Evolutionary conservation across 768 basidiomycete species (phyloP).

Genomic region (Psilocybe sp.): DNA sequence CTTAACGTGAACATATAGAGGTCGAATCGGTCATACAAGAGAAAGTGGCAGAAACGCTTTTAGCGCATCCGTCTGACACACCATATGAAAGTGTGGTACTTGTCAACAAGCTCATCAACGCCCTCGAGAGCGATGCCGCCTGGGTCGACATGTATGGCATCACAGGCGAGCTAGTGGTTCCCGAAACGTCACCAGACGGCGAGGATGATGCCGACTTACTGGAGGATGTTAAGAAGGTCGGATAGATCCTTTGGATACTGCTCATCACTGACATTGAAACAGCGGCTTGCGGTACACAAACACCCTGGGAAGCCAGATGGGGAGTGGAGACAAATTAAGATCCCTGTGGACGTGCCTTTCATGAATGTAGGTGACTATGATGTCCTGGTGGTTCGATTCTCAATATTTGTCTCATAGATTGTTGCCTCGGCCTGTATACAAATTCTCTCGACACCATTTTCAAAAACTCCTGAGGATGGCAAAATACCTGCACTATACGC

Average conservation of each 20-base stretch:
- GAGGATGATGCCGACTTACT: slow-evolving; percentile 28
- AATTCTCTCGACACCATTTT: slow-evolving; percentile 44
- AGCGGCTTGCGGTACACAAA: slow-evolving; percentile 44
- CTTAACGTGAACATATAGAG: slow-evolving; percentile 40
- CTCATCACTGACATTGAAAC: not conserved
- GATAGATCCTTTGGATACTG: not conserved
- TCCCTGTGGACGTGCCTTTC: slow-evolving; percentile 83
- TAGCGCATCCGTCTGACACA: slow-evolving; percentile 27
- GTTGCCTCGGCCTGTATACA: slow-evolving; percentile 57
- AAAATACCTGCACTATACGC: slow-evolving; percentile 60
- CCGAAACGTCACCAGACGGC: slow-evolving; percentile 30
- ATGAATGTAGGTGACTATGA: slow-evolving; percentile 59
- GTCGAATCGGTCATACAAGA: slow-evolving; percentile 60
- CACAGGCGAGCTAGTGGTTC: slow-evolving; percentile 68
- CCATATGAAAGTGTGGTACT: slow-evolving; percentile 40
- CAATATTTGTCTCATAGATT: slow-evolving; percentile 43
- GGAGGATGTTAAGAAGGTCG: slow-evolving; percentile 29
- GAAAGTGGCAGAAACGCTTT: slow-evolving; percentile 40
- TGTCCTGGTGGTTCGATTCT: slow-evolving; percentile 10
- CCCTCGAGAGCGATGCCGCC: slow-evolving; percentile 55
- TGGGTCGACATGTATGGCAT: slow-evolving; percentile 73
- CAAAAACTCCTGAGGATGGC: slow-evolving; percentile 20
- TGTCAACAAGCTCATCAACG: slow-evolving; percentile 48
- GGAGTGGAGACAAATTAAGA: slow-evolving; percentile 75
- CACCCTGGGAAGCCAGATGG: slow-evolving; percentile 36